Conservation (phyloP, 78 protist genomes). For the Dictyostelium capitatum region DNA sequence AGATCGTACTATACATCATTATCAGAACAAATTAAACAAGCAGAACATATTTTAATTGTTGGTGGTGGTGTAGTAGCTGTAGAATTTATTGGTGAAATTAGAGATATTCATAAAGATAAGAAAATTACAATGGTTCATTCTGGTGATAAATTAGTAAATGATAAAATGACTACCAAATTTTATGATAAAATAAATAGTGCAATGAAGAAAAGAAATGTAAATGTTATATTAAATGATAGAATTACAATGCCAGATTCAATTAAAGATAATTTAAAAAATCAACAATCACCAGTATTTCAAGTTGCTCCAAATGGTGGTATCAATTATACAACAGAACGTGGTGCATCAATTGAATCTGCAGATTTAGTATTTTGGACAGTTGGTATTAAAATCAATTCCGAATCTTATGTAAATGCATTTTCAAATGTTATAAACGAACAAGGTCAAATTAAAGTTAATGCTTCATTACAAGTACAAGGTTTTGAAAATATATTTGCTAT, state of each 20-base stretch:
- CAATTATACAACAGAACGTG: conserved; percentile 29
- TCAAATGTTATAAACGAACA: not conserved
- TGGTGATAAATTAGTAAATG: not conserved
- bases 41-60: conserved; percentile 9
- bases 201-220: conserved; percentile 10
- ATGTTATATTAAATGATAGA: conserved; percentile 21
- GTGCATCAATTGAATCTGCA: conserved; percentile 18
- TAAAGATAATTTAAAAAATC: not conserved
- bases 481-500: conserved; percentile 81
- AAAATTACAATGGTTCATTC: conserved; percentile 15
- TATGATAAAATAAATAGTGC: not conserved
- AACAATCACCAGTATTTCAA: not conserved
- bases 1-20: not conserved
- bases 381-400: conserved; percentile 55
- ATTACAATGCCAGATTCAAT: not conserved
- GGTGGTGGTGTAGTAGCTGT: conserved; percentile 73
- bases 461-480: conserved; percentile 45
- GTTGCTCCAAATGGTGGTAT: not conserved
- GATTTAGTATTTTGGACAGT: conserved; percentile 65
- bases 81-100: conserved; percentile 54
- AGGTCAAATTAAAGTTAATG: conserved; percentile 74
- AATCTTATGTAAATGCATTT: conserved; percentile 15
- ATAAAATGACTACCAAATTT: not conserved
- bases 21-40: conserved; percentile 13
- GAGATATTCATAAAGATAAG: not conserved